Evolutionary conservation across 2,329 filamentous ascomycete species (phyloP).

Genomic region (Cryphonectria carpinicola): DNA sequence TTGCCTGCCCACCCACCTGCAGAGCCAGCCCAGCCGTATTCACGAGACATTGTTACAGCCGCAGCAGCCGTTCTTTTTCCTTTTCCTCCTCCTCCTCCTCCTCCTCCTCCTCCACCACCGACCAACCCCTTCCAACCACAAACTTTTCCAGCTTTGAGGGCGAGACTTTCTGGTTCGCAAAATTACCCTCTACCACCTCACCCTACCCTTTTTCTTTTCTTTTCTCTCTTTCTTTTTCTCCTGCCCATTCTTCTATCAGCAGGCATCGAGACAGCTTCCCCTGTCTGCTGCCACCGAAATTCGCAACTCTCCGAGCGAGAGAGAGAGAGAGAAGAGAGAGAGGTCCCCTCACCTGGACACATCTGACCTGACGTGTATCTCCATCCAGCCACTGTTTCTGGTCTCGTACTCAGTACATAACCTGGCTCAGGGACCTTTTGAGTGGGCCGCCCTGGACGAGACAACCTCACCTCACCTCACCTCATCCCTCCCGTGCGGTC

Average conservation of each 20-base stretch:
- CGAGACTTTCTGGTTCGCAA: conserved; percentile 16
- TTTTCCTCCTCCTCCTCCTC: too few species aligned
- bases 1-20: conserved; percentile 1
- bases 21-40: background rate
- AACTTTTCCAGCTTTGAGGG: background rate
- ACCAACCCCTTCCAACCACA: background rate
- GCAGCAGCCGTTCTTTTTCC: conserved; percentile 7
- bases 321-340: background rate
- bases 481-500: conserved; percentile 2
- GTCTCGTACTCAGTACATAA: background rate
- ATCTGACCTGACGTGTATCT: background rate
- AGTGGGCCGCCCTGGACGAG: background rate
- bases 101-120: background rate
- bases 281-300: background rate
- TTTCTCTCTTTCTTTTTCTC: too few species aligned
- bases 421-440: conserved; percentile 4
- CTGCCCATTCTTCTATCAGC: background rate
- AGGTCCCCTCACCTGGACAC: background rate
- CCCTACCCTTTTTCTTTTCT: background rate
- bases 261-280: background rate
- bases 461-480: conserved; percentile 11
- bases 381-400: background rate
- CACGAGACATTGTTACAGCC: conserved; percentile 7
- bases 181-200: conserved; percentile 17
- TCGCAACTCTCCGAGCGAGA: background rate